phyloP scores from a whole-genome alignment of 2,329 filamentous ascomycete species.

The Arthrobotrys sphaeroides region DNA sequence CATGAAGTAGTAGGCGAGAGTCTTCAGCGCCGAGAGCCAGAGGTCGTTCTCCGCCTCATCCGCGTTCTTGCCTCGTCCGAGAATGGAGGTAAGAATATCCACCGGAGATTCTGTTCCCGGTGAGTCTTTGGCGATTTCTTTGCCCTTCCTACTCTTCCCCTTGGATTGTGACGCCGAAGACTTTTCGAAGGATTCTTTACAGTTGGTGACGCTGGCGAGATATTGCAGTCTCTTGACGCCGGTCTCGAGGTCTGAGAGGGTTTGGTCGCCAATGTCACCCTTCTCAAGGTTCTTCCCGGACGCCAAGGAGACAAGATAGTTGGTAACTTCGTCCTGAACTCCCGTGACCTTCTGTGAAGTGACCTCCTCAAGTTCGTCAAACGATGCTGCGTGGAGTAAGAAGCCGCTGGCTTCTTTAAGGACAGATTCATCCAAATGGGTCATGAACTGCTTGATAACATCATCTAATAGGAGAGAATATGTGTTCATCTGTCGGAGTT shows the following conservation, averaged over 20 bases:
- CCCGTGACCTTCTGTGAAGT: conserved; percentile 80
- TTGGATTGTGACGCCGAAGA: conserved; percentile 58
- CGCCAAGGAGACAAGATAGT: conserved; percentile 76
- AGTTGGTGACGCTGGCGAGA: conserved; percentile 80
- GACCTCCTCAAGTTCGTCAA: conserved; percentile 86
- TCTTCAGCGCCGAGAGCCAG: conserved; percentile 77
- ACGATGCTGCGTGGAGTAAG: conserved; percentile 83
- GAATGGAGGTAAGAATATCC: conserved; percentile 75
- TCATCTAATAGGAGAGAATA: conserved; percentile 86
- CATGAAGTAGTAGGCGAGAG: conserved; percentile 89
- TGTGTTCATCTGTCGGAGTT: conserved; percentile 81
- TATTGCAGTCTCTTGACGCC: conserved; percentile 82
- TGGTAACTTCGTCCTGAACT: conserved; percentile 85
- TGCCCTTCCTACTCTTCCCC: conserved; percentile 62
- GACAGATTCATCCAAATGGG: conserved; percentile 87
- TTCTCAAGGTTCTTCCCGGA: conserved; percentile 78
- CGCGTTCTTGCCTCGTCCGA: conserved; percentile 77
- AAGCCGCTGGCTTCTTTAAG: conserved; percentile 83
- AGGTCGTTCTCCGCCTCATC: conserved; percentile 82
- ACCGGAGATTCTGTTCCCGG: conserved; percentile 68
- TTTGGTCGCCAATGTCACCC: conserved; percentile 72
- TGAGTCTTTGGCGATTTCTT: conserved; percentile 59
- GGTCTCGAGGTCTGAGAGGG: conserved; percentile 76
- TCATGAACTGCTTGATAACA: conserved; percentile 90
- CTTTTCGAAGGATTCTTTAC: conserved; percentile 76